A percentile compares a stretch with the other conserved stretches of the same genome.
Conservation (phyloP, 352 stramenopile genomes). For the Phytophthora palmivora region DNA sequence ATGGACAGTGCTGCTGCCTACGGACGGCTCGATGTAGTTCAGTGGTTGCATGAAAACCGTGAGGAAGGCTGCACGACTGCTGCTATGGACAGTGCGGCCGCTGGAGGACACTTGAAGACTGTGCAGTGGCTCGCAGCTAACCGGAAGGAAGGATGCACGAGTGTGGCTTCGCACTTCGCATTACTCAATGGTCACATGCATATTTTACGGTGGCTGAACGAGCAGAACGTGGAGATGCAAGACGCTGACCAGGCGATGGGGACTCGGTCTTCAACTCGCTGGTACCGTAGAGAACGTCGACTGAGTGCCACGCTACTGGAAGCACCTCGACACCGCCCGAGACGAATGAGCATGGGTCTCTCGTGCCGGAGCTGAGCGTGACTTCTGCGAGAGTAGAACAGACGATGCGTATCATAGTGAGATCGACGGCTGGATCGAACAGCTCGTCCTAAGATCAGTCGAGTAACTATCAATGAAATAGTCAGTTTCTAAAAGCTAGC, state of each 20-base stretch:
- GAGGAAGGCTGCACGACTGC: constrained; percentile 73
- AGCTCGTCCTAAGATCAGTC: constrained; percentile 6
- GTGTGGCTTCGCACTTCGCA: constrained; percentile 73
- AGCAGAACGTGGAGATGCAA: constrained; percentile 43
- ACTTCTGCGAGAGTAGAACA: constrained; percentile 7
- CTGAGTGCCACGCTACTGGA: constrained; percentile 43
- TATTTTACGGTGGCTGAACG: constrained; percentile 70
- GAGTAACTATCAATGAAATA: constrained; percentile 16
- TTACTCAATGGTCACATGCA: constrained; percentile 72
- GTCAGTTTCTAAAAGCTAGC: background rate
- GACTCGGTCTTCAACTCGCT: constrained; percentile 10
- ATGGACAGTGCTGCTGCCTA: constrained; percentile 83
- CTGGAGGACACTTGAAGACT: constrained; percentile 70
- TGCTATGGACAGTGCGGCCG: constrained; percentile 76
- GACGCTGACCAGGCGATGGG: constrained; percentile 5
- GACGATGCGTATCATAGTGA: constrained; percentile 15
- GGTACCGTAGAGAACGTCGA: constrained; percentile 40
- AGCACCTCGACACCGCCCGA: constrained; percentile 29
- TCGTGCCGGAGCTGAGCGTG: constrained; percentile 32
- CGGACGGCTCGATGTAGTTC: constrained; percentile 68
- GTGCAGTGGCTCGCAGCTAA: constrained; percentile 70
- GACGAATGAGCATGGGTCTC: constrained; percentile 39
- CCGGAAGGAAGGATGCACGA: constrained; percentile 72
- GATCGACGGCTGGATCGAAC: constrained; percentile 29
- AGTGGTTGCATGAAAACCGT: constrained; percentile 76